Evolutionary conservation across 2,329 filamentous ascomycete genomes (phyloP), one percentile per base, ranked within the genome.

Genomic region (Colletotrichum trifolii): DNA sequence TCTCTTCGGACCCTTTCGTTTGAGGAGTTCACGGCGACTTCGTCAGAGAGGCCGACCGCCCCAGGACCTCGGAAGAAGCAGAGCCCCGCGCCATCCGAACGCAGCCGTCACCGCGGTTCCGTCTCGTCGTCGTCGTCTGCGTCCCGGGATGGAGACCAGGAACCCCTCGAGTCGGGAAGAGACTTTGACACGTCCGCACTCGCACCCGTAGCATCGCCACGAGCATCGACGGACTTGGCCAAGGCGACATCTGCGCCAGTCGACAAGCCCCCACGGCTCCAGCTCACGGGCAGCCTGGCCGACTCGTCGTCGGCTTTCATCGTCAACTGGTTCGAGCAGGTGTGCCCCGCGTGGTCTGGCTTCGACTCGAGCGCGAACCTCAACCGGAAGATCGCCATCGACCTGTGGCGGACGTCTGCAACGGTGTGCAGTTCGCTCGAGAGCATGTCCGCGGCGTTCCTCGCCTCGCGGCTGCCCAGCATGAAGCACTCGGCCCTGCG

Each of bases 321-420:
- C 25, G 68, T 73, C 47, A 69, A 74, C 40, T 81, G 78, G 78
- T 81, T 81, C 56, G 72, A 75, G 1, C 73, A 78, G 12, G 78
- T 81, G 7, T 81, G 78, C 43, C 72, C 78, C 1, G 71, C 75
- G 12, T 81, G 78, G 78, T 80, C 78, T 0, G 77, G 75, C 6
- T 79, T 78, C 36, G 78, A 81, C 64, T 80, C 78, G 13, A 69
- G 73, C 13, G 64, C 70, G 3, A 81, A 80, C 25, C 70, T 78
- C 33, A 80, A 80, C 49, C 76, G 78, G 0, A 76, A 73, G 39
- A 70, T 81, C 7, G 78, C 78, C 2, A 71, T 73, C 5, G 72
- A 75, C 15, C 69, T 78, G 8, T 80, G 78, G 72, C 73, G 76
- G 2, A 72, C 72, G 6, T 79, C 78, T 0, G 73, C 74, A 1